Evolutionary conservation across 176 grass and related monocot genomes (phyloP).

Genomic region (Bolboschoenus planiculmis): DNA sequence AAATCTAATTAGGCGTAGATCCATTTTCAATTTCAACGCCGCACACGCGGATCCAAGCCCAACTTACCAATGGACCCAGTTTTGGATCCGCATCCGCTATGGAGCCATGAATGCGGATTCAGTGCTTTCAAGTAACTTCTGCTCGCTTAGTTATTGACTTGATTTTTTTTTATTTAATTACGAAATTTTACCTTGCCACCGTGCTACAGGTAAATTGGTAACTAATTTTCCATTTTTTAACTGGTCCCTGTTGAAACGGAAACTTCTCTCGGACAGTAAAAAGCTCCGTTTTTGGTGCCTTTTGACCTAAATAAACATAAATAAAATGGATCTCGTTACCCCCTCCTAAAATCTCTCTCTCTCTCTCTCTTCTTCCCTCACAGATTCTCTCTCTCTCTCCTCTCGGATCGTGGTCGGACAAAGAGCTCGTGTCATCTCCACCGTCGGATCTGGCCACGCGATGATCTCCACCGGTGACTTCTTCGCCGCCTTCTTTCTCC

Average conservation of each 20-base stretch:
- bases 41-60: background rate
- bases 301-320: background rate
- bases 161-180: too few species aligned
- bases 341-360: background rate
- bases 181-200: background rate
- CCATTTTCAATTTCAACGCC: conserved; percentile 13
- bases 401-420: conserved; percentile 4
- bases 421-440: background rate
- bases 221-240: conserved; percentile 14
- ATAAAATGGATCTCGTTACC: conserved; percentile 8
- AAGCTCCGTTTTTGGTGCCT: conserved; percentile 1
- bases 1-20: conserved; percentile 10
- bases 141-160: too few species aligned
- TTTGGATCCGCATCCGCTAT: background rate
- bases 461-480: background rate
- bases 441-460: conserved; percentile 17
- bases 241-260: background rate
- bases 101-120: background rate
- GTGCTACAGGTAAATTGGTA: background rate
- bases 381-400: background rate
- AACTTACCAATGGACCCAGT: background rate
- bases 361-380: background rate
- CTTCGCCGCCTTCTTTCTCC: conserved; percentile 17
- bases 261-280: background rate
- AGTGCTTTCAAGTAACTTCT: background rate